phyloP scores from a whole-genome alignment of 345 rosid species.

The Turritis glabra region DNA sequence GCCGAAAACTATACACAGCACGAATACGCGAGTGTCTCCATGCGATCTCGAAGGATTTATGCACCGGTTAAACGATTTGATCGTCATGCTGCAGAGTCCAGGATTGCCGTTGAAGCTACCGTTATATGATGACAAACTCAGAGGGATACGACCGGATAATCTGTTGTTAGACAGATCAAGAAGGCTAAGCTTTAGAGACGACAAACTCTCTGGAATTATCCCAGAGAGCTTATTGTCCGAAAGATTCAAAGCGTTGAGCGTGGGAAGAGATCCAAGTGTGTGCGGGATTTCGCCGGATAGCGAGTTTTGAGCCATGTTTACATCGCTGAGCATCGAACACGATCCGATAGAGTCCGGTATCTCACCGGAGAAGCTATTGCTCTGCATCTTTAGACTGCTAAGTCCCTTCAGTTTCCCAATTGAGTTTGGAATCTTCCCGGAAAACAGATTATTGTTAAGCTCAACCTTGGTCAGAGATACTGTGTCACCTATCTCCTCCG shows the following conservation, averaged over 20 bases:
- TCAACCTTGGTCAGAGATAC: conserved; percentile 46
- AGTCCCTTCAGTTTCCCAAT: conserved; percentile 57
- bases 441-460: conserved; percentile 59
- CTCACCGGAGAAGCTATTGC: conserved; percentile 57
- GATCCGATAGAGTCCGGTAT: conserved; percentile 70
- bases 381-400: conserved; percentile 60
- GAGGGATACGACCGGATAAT: conserved; percentile 67
- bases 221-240: conserved; percentile 68
- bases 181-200: conserved; percentile 70
- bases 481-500: conserved; percentile 62
- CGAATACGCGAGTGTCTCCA: conserved; percentile 45
- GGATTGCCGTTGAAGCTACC: conserved; percentile 79
- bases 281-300: conserved; percentile 70
- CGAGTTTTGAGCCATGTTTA: conserved; percentile 68
- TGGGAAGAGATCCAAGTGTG: conserved; percentile 64
- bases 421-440: conserved; percentile 59
- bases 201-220: conserved; percentile 62
- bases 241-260: conserved; percentile 71
- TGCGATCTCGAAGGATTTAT: conserved; percentile 46
- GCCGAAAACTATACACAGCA: conserved; percentile 56
- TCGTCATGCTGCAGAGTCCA: conserved; percentile 64
- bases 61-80: conserved; percentile 59
- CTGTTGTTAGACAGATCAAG: conserved; percentile 76
- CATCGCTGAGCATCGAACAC: conserved; percentile 55
- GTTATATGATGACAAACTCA: conserved; percentile 66